phyloP scores from a whole-genome alignment of 192 early-diverging fungal species.

The Coemansia sp. region DNA sequence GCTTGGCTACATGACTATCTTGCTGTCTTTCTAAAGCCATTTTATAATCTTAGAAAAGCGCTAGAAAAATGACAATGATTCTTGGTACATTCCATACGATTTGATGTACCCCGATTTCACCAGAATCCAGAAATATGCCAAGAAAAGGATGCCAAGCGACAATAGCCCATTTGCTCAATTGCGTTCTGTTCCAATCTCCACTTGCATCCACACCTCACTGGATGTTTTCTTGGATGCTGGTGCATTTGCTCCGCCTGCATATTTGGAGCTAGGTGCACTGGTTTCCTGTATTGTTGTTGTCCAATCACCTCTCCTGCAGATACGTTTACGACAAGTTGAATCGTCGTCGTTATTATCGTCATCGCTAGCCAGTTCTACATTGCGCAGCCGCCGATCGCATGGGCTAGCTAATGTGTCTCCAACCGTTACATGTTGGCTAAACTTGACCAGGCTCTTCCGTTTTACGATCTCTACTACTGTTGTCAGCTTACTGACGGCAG shows the following conservation, averaged over 20 bases:
- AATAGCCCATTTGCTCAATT: neutral
- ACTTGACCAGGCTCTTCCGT: neutral
- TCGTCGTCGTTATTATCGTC: neutral
- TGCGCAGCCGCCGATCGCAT: neutral
- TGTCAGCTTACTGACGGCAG: conserved; percentile 40
- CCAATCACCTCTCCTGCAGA: neutral
- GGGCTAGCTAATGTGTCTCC: conserved; percentile 10
- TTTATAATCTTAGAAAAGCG: neutral
- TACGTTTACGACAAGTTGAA: neutral
- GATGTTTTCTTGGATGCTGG: neutral
- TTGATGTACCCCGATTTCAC: too few species aligned
- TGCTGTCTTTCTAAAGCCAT: neutral
- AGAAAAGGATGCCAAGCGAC: too few species aligned
- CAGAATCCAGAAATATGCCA: too few species aligned
- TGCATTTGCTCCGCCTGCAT: neutral
- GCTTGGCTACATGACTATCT: too few species aligned
- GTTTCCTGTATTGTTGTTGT: neutral
- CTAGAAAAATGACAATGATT: neutral
- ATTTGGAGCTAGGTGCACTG: neutral
- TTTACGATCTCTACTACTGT: conserved; percentile 47
- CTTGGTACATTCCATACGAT: too few species aligned
- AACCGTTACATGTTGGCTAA: conserved; percentile 9
- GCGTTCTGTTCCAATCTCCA: neutral
- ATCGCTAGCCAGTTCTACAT: neutral
- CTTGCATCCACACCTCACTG: conserved; percentile 32